Conservation (phyloP, 2,329 filamentous ascomycete genomes). For the Hymenoscyphus linearis region DNA sequence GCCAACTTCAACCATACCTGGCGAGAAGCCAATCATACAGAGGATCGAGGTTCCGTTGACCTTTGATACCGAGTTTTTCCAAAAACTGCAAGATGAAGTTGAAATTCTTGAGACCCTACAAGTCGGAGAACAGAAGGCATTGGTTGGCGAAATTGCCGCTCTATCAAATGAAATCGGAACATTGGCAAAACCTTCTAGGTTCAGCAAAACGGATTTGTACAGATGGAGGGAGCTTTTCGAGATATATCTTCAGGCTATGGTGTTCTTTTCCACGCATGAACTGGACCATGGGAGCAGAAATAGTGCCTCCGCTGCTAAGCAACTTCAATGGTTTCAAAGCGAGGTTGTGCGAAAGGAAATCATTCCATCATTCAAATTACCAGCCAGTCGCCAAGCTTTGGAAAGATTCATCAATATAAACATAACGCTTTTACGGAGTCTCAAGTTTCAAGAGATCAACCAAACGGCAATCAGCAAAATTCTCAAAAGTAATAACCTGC, state of each 20-base stretch:
- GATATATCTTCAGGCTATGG: slow-evolving; percentile 69
- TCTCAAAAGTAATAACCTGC: slow-evolving; percentile 59
- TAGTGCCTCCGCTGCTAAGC: slow-evolving; percentile 58
- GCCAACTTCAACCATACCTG: not conserved
- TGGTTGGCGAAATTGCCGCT: slow-evolving; percentile 57
- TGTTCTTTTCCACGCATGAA: slow-evolving; percentile 80
- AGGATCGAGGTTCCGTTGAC: slow-evolving; percentile 68
- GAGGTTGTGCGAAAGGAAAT: slow-evolving; percentile 58
- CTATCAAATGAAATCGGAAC: slow-evolving; percentile 61
- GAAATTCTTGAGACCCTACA: slow-evolving; percentile 64
- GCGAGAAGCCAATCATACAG: not conserved
- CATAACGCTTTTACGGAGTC: slow-evolving; percentile 66
- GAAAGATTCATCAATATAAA: slow-evolving; percentile 67
- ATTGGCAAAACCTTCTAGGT: slow-evolving; percentile 53
- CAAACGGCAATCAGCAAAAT: slow-evolving; percentile 74
- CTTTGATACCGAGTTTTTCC: slow-evolving; percentile 77
- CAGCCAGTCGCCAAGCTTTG: slow-evolving; percentile 59
- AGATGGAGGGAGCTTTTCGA: slow-evolving; percentile 79
- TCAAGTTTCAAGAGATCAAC: slow-evolving; percentile 84
- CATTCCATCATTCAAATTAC: slow-evolving; percentile 57
- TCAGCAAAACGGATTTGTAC: slow-evolving; percentile 61
- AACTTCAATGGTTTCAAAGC: slow-evolving; percentile 62
- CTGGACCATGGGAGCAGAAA: slow-evolving; percentile 62
- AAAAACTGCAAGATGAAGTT: slow-evolving; percentile 67
- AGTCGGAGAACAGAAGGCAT: slow-evolving; percentile 50